Evolutionary conservation across 2,329 filamentous ascomycete genomes (phyloP), one percentile per base, ranked within the genome.

Genomic region (Apiospora arundinis): DNA sequence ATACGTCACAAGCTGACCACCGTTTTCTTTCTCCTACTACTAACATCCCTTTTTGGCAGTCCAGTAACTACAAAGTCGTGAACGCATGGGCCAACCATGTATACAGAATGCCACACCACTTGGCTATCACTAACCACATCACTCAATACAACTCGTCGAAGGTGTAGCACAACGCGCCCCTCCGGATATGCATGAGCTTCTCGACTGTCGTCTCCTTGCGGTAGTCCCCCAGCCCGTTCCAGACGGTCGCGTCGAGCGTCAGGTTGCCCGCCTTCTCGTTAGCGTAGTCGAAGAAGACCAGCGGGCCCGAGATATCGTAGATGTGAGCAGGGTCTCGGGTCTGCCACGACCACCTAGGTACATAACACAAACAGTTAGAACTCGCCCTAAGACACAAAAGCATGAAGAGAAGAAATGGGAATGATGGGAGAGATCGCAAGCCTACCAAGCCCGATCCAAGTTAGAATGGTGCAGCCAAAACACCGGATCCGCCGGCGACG

Each of bases 401-500:
- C n/a, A n/a, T n/a, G n/a, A n/a, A n/a, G 37, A 6, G 37, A 40
- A 40, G 37, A 40, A 40, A n/a, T n/a, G n/a, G n/a, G n/a, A n/a
- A n/a, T n/a, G n/a, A n/a, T n/a, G n/a, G n/a, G n/a, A n/a, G n/a
- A n/a, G n/a, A n/a, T n/a, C n/a, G n/a, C n/a, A n/a, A n/a, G n/a
- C n/a, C n/a, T n/a, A n/a, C 70, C 70, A 71, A 25, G 56, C 67
- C 23, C 70, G 56, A 48, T 71, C 70, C 12, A 71, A 12, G n/a
- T 69, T 69, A 4, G 46, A 40, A 37, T 71, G 70, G 28, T 71
- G 70, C 28, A 67, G n/a, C 28, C 40, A 69, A 60, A 71, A 71
- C 14, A 71, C 32, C 37, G 70, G 70, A 56, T 71, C 70, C 67
- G 46, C 25, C 28, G 67, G 67, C 63, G 70, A 71, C 37, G 52